Conservation (phyloP, 768 basidiomycete genomes). For the Termitomyces sp. region DNA sequence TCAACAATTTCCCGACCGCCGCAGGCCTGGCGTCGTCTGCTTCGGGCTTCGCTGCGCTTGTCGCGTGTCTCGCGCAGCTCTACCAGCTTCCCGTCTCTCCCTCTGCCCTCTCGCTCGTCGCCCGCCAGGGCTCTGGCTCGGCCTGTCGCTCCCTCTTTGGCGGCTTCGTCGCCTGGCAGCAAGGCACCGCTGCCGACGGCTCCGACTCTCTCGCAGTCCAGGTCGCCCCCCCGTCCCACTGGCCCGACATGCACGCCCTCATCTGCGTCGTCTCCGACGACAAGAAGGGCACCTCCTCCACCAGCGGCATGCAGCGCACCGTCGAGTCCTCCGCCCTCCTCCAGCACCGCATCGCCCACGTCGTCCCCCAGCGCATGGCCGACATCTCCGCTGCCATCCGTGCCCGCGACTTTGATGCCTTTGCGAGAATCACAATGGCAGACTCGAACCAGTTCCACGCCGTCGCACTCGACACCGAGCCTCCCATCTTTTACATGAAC, state of each 20-base stretch:
- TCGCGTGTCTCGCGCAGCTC: conserved; percentile 81
- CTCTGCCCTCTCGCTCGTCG: conserved; percentile 85
- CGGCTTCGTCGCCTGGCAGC: conserved; percentile 95
- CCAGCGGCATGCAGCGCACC: conserved; percentile 96
- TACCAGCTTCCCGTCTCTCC: conserved; percentile 76
- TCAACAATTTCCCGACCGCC: conserved; percentile 99
- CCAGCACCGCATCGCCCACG: conserved; percentile 77
- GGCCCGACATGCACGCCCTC: conserved; percentile 95
- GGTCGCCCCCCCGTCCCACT: conserved; percentile 80
- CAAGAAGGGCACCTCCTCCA: conserved; percentile 95
- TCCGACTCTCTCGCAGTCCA: conserved; percentile 85
- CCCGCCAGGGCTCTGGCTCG: conserved; percentile 96
- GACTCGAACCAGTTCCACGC: conserved; percentile 99
- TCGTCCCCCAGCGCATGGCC: conserved; percentile 87
- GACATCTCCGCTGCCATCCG: conserved; percentile 78
- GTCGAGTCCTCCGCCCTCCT: conserved; percentile 88
- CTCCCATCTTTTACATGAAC: conserved; percentile 99
- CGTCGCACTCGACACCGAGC: conserved; percentile 92
- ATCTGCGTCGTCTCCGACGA: conserved; percentile 95
- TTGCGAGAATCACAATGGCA: conserved; percentile 90
- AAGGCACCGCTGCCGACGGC: conserved; percentile 63
- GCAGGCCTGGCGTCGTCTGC: conserved; percentile 97
- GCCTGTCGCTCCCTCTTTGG: conserved; percentile 97
- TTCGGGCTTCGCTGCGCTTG: conserved; percentile 93
- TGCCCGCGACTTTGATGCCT: conserved; percentile 76